A percentile compares a stretch with the other conserved stretches of the same genome.
phyloP scores from a whole-genome alignment of 176 grass and related monocot genomes.

The Aegilops tauschii region DNA sequence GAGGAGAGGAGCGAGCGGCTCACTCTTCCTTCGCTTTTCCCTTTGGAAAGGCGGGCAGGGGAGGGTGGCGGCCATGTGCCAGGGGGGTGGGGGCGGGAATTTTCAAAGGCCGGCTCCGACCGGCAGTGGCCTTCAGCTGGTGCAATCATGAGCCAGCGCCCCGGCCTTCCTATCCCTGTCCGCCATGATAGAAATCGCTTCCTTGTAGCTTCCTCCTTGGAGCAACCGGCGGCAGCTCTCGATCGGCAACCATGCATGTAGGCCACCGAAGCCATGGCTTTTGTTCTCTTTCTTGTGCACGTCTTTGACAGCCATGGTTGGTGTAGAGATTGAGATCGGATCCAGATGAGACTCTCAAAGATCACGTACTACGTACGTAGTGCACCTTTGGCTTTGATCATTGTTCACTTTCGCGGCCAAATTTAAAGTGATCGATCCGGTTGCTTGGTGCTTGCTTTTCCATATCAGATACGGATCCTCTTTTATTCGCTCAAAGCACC shows the following conservation, averaged over 20 bases:
- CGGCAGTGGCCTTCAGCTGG: constrained; percentile 15
- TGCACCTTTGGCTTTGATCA: too few relatives aligned
- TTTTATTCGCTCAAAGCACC: constrained; percentile 3
- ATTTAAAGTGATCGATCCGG: not conserved
- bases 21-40: not conserved
- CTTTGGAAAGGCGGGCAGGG: not conserved
- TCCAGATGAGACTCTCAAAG: not conserved
- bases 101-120: constrained; percentile 28
- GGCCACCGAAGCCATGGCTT: not conserved
- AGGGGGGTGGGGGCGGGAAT: constrained; percentile 1
- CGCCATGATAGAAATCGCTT: constrained; percentile 12
- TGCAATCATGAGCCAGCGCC: constrained; percentile 31
- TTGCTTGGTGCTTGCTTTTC: not conserved
- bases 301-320: not conserved
- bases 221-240: not conserved
- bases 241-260: too few relatives aligned
- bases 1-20: not conserved
- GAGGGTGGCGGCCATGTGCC: constrained; percentile 42
- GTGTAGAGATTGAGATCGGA: not conserved
- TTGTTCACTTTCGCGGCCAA: not conserved
- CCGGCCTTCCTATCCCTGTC: not conserved
- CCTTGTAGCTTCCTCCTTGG: constrained; percentile 23
- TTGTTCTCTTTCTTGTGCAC: not conserved
- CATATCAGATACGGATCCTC: not conserved
- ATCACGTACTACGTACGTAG: not conserved